Evolutionary conservation across 2,329 filamentous ascomycete genomes (phyloP), one percentile per base, ranked within the genome.

Genomic region (Penicillium verrucosum): DNA sequence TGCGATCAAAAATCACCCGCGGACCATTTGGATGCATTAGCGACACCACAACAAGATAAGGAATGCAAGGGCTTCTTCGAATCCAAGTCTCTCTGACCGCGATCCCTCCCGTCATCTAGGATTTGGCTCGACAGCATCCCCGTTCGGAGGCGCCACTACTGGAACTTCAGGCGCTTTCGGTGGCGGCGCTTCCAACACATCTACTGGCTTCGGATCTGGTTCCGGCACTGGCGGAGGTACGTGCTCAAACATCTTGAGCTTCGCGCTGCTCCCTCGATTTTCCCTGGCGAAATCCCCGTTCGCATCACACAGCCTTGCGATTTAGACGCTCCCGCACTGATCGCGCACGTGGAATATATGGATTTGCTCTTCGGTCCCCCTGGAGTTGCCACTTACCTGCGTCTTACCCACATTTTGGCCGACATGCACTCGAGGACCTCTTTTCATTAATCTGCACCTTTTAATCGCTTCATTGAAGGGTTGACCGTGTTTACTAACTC

Each of bases 141-240:
- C 71, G 29, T 76, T 76, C 66, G 74, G 73, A 63, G 64, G 68
- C 58, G 66, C 61, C 54, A 70, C 65, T 42, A 61, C 65, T 58
- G 66, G 61, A 51, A 63, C 66, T 56, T 66, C 66, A 56, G 65
- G 64, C 43, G 68, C 72, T 62, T 63, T 71, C 58, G 73, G 74
- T 56, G 71, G 71, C 51, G 47, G 58, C 57, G 21, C 46, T 18
- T 32, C 53, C 29, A 73, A 68, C 59, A 68, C 68, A 56, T 68
- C 68, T 58, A 70, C 70, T 64, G 70, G 71, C 65, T 76, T 75
- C 61, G 75, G 74, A 51, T 29, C 53, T 25, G 32, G 30, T 36
- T 29, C 50, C 61, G 72, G 54, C 54, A 58, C 73, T 65, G 70
- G 73, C 62, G 71, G 71, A 75, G 74, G 73, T 77, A 76, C 67